Percentiles rank a stretch among this genome's conserved stretches.
phyloP scores from a whole-genome alignment of 805 yeast species.

The Wickerhamomyces rabaulensis region DNA sequence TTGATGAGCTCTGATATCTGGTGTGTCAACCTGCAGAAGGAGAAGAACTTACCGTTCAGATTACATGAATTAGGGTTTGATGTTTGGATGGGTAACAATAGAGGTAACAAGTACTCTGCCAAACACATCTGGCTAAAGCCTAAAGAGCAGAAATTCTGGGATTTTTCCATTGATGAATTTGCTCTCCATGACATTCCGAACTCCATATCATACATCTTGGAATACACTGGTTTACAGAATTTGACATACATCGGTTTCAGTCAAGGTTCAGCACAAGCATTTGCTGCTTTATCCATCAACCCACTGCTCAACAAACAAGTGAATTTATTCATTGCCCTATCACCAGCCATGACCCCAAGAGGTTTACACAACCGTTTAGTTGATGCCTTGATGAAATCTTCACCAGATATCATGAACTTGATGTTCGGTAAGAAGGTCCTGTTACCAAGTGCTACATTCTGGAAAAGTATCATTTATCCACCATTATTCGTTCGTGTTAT shows the following conservation, averaged over 20 bases:
- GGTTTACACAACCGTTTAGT: constrained; percentile 74
- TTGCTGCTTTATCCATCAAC: constrained; percentile 75
- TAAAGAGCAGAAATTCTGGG: constrained; percentile 60
- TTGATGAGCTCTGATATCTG: constrained; percentile 87
- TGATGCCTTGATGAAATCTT: constrained; percentile 60
- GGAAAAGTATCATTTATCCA: constrained; percentile 77
- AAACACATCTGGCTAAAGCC: constrained; percentile 55
- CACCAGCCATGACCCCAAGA: constrained; percentile 92
- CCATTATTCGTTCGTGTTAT: constrained; percentile 68
- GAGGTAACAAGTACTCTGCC: constrained; percentile 89
- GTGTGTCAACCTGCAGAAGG: constrained; percentile 46
- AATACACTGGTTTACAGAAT: constrained; percentile 45
- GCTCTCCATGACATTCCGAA: constrained; percentile 90
- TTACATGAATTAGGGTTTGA: constrained; percentile 82
- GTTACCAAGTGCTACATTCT: constrained; percentile 67
- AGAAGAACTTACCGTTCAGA: constrained; percentile 64
- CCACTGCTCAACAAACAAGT: constrained; percentile 55
- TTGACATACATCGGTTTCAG: constrained; percentile 83
- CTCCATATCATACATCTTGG: constrained; percentile 66
- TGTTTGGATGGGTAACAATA: constrained; percentile 90
- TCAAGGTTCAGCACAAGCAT: constrained; percentile 92
- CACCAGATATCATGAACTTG: constrained; percentile 68
- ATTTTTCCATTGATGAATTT: constrained; percentile 87
- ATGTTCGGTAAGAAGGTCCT: constrained; percentile 73
- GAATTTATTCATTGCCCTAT: constrained; percentile 65